Evolutionary conservation across 2,329 filamentous ascomycete genomes (phyloP).

Genomic region (Pestalotiopsis sp.): DNA sequence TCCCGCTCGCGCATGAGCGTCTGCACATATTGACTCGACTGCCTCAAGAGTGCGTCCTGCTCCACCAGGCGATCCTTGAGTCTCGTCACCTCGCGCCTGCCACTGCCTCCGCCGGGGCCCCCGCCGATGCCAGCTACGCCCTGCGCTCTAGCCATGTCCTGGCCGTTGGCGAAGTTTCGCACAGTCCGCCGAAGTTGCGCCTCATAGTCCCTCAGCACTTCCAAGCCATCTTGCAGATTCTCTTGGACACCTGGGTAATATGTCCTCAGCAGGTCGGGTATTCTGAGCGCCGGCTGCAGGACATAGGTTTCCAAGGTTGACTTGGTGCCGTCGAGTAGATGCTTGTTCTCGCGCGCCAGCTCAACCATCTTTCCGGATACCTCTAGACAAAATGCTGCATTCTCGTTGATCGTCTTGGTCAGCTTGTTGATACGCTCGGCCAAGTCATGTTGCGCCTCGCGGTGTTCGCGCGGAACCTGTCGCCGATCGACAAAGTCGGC

Average conservation of each 20-base stretch:
- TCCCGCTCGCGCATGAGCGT: constrained; percentile 19
- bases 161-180: constrained; percentile 13
- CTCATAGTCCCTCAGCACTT: constrained; percentile 17
- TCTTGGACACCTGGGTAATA: constrained; percentile 18
- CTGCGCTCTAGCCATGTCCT: constrained; percentile 15
- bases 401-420: constrained; percentile 14
- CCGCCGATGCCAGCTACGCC: background rate
- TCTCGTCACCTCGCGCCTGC: constrained; percentile 13
- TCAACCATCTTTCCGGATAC: constrained; percentile 17
- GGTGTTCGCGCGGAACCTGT: constrained; percentile 10
- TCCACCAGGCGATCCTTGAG: constrained; percentile 22
- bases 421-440: constrained; percentile 18
- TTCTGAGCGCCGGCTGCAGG: constrained; percentile 15
- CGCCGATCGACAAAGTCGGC: constrained; percentile 13
- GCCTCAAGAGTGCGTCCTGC: constrained; percentile 20
- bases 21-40: constrained; percentile 16
- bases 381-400: constrained; percentile 17
- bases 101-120: background rate
- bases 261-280: constrained; percentile 12
- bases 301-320: constrained; percentile 18
- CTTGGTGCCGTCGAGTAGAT: constrained; percentile 14
- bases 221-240: constrained; percentile 10
- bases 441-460: constrained; percentile 17
- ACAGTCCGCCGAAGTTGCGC: constrained; percentile 14
- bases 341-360: constrained; percentile 19